Evolutionary conservation across 1,284 basidiomycete genomes (phyloP).

Genomic region (Boletus mariae): DNA sequence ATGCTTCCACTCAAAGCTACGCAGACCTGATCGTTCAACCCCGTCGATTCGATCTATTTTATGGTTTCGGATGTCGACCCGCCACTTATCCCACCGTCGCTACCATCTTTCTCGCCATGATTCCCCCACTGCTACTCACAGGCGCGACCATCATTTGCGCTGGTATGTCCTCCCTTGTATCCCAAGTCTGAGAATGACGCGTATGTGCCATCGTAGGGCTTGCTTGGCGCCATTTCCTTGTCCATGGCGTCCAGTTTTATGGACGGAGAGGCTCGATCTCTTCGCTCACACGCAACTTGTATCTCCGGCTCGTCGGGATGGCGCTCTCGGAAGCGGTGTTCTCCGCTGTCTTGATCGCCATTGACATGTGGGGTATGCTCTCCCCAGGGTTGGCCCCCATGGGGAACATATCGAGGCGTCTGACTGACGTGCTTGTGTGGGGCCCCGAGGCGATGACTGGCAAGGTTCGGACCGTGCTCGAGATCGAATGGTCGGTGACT

Average conservation of each 20-base stretch:
- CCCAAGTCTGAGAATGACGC: background rate
- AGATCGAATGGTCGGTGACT: conserved; percentile 40
- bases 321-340: conserved; percentile 35
- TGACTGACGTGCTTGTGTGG: conserved; percentile 15
- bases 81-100: conserved; percentile 52
- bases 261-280: conserved; percentile 22
- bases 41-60: conserved; percentile 63
- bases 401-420: conserved; percentile 15
- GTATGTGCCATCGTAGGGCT: conserved; percentile 14
- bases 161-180: conserved; percentile 30
- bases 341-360: conserved; percentile 19
- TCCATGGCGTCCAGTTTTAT: conserved; percentile 27
- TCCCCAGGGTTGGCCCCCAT: conserved; percentile 21
- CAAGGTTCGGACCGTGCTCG: conserved; percentile 26
- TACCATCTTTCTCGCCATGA: conserved; percentile 53
- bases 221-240: conserved; percentile 30
- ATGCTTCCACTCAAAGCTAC: conserved; percentile 1
- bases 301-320: conserved; percentile 43
- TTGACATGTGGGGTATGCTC: conserved; percentile 16
- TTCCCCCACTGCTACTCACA: conserved; percentile 53
- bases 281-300: conserved; percentile 33
- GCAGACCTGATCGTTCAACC: conserved; percentile 64
- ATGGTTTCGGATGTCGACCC: conserved; percentile 62
- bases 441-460: conserved; percentile 11
- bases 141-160: conserved; percentile 40